A percentile compares a stretch with the other conserved stretches of the same genome.
Conservation (phyloP, 148 eudicot species). For the Tetragonia tetragonoides region DNA sequence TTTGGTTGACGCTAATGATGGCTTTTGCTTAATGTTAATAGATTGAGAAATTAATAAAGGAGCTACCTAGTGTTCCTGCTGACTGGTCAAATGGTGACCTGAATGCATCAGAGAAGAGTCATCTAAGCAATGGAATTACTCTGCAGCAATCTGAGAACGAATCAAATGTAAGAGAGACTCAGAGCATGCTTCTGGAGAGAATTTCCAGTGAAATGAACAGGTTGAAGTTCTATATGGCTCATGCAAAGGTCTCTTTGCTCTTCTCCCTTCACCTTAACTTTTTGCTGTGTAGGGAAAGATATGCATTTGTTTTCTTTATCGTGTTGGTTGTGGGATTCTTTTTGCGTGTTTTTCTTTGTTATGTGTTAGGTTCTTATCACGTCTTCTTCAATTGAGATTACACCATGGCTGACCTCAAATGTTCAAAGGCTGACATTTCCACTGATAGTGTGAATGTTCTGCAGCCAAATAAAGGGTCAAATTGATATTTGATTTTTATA, state of each 20-base stretch:
- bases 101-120: slow-evolving; percentile 44
- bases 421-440: neutral
- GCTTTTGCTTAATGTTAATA: slow-evolving; percentile 23
- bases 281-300: neutral
- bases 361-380: neutral
- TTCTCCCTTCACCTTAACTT: slow-evolving; percentile 20
- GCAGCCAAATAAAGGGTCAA: neutral
- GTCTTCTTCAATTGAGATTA: neutral
- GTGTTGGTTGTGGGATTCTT: neutral
- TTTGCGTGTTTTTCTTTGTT: neutral
- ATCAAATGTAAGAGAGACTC: slow-evolving; percentile 83
- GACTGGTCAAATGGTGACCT: slow-evolving; percentile 72
- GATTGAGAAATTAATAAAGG: slow-evolving; percentile 95
- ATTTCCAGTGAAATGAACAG: slow-evolving; percentile 99
- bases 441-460: neutral
- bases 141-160: slow-evolving; percentile 70
- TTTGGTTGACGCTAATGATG: neutral
- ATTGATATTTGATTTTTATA: neutral
- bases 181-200: slow-evolving; percentile 97
- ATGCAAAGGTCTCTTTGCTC: slow-evolving; percentile 82
- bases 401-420: neutral
- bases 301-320: neutral
- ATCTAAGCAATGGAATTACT: slow-evolving; percentile 60
- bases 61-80: slow-evolving; percentile 86
- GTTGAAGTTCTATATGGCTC: slow-evolving; percentile 89